Evolutionary conservation across 352 stramenopile species (phyloP).

Genomic region (Globisporangium abappressorium): DNA sequence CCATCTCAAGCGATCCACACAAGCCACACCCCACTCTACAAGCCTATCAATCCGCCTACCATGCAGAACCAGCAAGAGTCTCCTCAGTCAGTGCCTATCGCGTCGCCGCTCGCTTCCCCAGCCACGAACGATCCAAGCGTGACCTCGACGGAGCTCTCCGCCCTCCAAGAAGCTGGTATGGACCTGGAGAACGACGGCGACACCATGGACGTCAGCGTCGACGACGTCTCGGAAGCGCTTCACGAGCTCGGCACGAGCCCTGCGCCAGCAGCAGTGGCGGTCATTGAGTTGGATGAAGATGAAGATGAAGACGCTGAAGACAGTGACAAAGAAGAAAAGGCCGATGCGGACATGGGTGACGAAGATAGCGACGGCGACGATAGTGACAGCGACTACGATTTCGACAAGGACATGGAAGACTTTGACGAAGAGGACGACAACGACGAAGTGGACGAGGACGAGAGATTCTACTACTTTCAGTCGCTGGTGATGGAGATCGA

Average conservation of each 20-base stretch:
- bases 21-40: background rate
- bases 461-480: slow-evolving; percentile 13
- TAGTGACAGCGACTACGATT: slow-evolving; percentile 17
- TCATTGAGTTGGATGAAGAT: slow-evolving; percentile 1
- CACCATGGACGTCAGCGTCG: slow-evolving; percentile 9
- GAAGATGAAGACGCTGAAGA: background rate
- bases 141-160: background rate
- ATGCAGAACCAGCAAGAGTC: slow-evolving; percentile 10
- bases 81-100: background rate
- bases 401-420: slow-evolving; percentile 8
- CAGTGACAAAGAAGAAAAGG: background rate
- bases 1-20: background rate
- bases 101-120: background rate
- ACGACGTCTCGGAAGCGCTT: slow-evolving; percentile 1
- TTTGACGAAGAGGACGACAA: slow-evolving; percentile 19
- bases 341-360: slow-evolving; percentile 3
- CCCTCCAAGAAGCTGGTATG: background rate
- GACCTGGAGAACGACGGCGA: background rate
- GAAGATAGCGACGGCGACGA: slow-evolving; percentile 5
- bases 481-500: slow-evolving; percentile 13
- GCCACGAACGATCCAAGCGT: background rate
- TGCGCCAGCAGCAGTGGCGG: background rate
- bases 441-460: slow-evolving; percentile 11
- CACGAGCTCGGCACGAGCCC: background rate
- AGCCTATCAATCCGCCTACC: background rate